Evolutionary conservation across 2,329 filamentous ascomycete species (phyloP), one percentile per base, ranked within the genome.

Genomic region (Botrytis pseudocinerea): DNA sequence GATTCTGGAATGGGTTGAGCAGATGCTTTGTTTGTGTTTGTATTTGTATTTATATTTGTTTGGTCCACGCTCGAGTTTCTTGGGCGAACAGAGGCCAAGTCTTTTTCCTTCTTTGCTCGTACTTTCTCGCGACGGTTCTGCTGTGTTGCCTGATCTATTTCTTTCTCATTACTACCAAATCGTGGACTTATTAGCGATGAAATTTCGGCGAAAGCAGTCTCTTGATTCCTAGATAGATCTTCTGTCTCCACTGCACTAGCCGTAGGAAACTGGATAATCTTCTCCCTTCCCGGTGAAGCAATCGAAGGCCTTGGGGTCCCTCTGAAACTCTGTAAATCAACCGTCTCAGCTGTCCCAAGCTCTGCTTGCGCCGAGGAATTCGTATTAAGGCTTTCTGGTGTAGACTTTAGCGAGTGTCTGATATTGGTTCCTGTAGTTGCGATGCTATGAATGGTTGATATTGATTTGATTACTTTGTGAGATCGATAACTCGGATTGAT

Each of bases 61-160:
- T 57, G 54, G 18, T 57, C 18, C 48, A 68, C 10, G n/a, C 28
- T 42, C 6, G 48, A 68, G 25, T 46, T 51, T 22, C 35, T 60
- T 22, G 20, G n/a, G 32, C 62, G 48, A 38, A 74, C 64, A 10
- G 60, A 62, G 28, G 77, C 79, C 1, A 80, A 76, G 64, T 80
- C 78, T 54, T 74, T 70, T 38, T 75, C 70, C 66, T 78, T 79
- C 40, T 73, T 71, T 28, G 75, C 76, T 69, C 74, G 74, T 6
- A 79, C 78, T 62, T 71, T 73, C 35, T 79, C 77, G 65, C 75
- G 74, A 40, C 77, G 64, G n/a, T 25, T 76, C 59, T 75, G 70
- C 20, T 60, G 65, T 4, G 42, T 71, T 7, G 64, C 46, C 28
- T 66, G 40, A 22, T 64, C 64, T 42, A 38, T 16, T 42, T 32